phyloP scores from a whole-genome alignment of 257 asterid genomes.

The Fraxinus anomala region DNA sequence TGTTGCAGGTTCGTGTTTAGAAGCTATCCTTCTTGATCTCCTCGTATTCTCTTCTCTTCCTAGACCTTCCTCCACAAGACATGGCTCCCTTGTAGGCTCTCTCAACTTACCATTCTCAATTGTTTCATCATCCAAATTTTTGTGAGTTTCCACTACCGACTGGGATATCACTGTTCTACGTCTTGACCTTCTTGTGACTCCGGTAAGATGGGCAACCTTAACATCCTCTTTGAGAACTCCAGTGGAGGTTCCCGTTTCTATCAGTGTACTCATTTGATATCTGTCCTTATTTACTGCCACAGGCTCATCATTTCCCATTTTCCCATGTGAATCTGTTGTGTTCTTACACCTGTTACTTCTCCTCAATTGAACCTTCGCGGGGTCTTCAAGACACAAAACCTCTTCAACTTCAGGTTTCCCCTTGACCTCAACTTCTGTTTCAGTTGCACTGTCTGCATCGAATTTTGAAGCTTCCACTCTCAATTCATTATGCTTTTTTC shows the following conservation, averaged over 20 bases:
- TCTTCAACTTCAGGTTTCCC: constrained; percentile 16
- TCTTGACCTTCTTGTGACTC: constrained; percentile 31
- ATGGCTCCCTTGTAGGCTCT: constrained; percentile 21
- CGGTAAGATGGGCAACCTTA: constrained; percentile 25
- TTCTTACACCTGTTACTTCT: constrained; percentile 33
- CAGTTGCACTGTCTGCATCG: constrained; percentile 20
- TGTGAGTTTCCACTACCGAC: constrained; percentile 14
- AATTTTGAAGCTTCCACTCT: constrained; percentile 23
- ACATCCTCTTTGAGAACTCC: constrained; percentile 24
- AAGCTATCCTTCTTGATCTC: constrained; percentile 46
- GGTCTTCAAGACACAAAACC: constrained; percentile 26
- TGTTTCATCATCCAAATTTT: constrained; percentile 10
- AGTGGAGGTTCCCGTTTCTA: constrained; percentile 16
- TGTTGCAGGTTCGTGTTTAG: constrained; percentile 22
- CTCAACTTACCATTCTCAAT: constrained; percentile 22
- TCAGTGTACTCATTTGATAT: constrained; percentile 22
- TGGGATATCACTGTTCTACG: constrained; percentile 17
- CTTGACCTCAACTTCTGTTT: constrained; percentile 15
- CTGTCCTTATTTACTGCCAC: constrained; percentile 21
- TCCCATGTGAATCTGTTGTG: constrained; percentile 2
- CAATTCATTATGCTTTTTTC: constrained; percentile 20
- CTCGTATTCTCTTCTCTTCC: constrained; percentile 28
- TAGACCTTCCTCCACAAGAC: constrained; percentile 21
- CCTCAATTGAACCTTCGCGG: constrained; percentile 26
- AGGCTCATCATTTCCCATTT: constrained; percentile 16